Evolutionary conservation across 805 yeast genomes (phyloP), one percentile per base, ranked within the genome.

Genomic region (Nakazawaea pomicola): DNA sequence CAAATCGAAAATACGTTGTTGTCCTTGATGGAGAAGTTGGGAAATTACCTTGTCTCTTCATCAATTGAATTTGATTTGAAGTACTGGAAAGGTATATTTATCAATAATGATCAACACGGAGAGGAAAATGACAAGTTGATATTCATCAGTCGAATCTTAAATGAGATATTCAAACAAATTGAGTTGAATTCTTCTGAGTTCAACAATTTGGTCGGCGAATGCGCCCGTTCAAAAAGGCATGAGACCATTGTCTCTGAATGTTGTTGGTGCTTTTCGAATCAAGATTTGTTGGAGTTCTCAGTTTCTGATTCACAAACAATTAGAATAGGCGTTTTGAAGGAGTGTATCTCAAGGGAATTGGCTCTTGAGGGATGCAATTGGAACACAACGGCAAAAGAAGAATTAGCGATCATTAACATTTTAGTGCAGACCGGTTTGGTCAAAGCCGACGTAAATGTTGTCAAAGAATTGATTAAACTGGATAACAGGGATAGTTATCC

Each of bases 21-120:
- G 23, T 61, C 56, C 3, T 46, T 75, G 2, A 43, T 72, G n/a
- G 60, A 74, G 1, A 69, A 68, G 39, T 46, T 72, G 39, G 79
- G 80, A 0, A 67, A 69, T 38, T 73, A 64, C 46, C 33, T 55
- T 3, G 12, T 14, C 7, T n/a, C 20, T 7, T 12, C 23, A 11
- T 23, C 29, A 3, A 17, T 25, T 6, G 32, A 41, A 3, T 19
- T 40, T 18, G 19, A 38, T 0, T 25, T 36, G 15, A 58, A 47
- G 19, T 67, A 54, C 44, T 66, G 70, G 65, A 32, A 45, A 10
- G 30, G 31, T 1, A 45, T 64, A 6, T 54, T 55, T 21, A 30
- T 45, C 5, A 9, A 48, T 6, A 14, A 43, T 6, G 23, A 29
- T 1, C 6, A 10, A n/a, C n/a, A n/a, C n/a, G n/a, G n/a, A n/a